Base-by-base conservation (phyloP, 1,284 basidiomycete species). In the Ceratobasidium sp. region DNA sequence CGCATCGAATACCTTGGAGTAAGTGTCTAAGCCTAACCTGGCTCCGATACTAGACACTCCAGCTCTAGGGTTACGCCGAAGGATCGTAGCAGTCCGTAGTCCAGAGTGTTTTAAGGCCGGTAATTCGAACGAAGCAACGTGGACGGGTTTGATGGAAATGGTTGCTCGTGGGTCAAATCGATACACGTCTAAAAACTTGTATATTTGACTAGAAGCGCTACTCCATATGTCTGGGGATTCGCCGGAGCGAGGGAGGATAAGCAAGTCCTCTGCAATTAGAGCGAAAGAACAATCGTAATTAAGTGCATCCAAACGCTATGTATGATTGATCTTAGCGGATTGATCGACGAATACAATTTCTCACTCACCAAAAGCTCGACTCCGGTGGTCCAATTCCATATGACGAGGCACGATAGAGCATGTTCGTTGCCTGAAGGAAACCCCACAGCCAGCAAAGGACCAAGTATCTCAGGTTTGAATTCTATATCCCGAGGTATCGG, bases 161-260 rank as follows among this genome's bases (percentile, higher is more conserved):
- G 31, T 22, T 31, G 47, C 51, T 1, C 45, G 2, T 22, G 50
- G 50, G 24, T 67, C 41, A 24, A 63, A 63, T 41, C 47, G 36
- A 27, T 63, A 63, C n/a, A 63, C 41, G n/a, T 27, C 41, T 22
- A 54, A 29, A 24, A n/a, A n/a, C n/a, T n/a, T n/a, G n/a, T n/a
- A n/a, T n/a, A n/a, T n/a, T n/a, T n/a, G n/a, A n/a, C n/a, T n/a
- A n/a, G n/a, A n/a, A n/a, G n/a, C n/a, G n/a, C n/a, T n/a, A n/a
- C n/a, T n/a, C n/a, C n/a, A n/a, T n/a, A n/a, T n/a, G n/a, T n/a
- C n/a, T n/a, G n/a, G n/a, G n/a, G n/a, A n/a, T n/a, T n/a, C n/a
- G n/a, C n/a, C n/a, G n/a, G n/a, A n/a, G n/a, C n/a, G n/a, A n/a
- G n/a, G n/a, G n/a, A n/a, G n/a, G n/a, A n/a, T n/a, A n/a, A n/a